These are phyloP conservation scores for Tricholoma terreum DNA, from an alignment of 768 basidiomycete genomes.

Conservation along the genomic window DNA sequence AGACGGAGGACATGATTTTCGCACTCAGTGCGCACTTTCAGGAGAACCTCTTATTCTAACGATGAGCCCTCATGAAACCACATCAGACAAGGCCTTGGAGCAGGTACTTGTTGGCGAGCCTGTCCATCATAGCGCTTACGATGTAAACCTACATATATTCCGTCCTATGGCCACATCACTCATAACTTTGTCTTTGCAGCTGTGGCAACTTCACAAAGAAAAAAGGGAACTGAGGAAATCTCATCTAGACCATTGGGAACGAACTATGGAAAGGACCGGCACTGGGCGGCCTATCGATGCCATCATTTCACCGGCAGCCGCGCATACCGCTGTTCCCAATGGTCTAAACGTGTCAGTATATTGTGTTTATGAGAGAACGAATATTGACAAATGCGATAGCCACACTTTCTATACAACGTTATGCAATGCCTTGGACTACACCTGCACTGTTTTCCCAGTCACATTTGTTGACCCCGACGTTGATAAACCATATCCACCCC, in stretches of 20 bases:
- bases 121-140: slow-evolving; percentile 38
- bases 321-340: slow-evolving; percentile 62
- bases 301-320: slow-evolving; percentile 61
- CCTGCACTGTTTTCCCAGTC: slow-evolving; percentile 60
- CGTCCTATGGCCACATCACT: background rate
- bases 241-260: slow-evolving; percentile 63
- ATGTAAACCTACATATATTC: slow-evolving; percentile 26
- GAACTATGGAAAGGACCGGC: slow-evolving; percentile 45
- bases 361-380: background rate
- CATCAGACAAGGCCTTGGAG: slow-evolving; percentile 40
- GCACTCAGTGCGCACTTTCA: slow-evolving; percentile 36
- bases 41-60: slow-evolving; percentile 58
- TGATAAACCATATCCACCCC: slow-evolving; percentile 45
- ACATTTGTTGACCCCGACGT: slow-evolving; percentile 53
- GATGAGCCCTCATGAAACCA: slow-evolving; percentile 39
- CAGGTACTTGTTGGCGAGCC: slow-evolving; percentile 44
- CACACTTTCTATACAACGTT: slow-evolving; percentile 57
- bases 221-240: slow-evolving; percentile 50
- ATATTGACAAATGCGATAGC: slow-evolving; percentile 28
- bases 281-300: slow-evolving; percentile 74
- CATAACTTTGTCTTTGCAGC: slow-evolving; percentile 35
- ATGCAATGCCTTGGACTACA: slow-evolving; percentile 66
- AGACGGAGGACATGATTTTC: slow-evolving; percentile 50
- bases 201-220: slow-evolving; percentile 62
- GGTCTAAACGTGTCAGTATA: slow-evolving; percentile 48